Conservation (phyloP, 176 grass and related monocot genomes). For the Rhynchospora pubera region DNA sequence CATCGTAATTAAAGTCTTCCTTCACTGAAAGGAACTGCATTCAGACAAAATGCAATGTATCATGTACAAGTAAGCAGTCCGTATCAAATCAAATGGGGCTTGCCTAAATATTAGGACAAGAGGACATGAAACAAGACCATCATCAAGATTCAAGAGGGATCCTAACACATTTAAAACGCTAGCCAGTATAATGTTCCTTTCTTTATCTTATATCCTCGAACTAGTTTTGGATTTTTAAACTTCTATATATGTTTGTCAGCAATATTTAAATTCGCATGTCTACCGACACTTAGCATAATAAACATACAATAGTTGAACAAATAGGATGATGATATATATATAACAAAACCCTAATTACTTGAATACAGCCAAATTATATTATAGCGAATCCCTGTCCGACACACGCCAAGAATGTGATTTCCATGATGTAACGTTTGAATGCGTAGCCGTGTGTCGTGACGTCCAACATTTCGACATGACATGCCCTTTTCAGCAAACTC, state of each 20-base stretch:
- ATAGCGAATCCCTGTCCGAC: not conserved
- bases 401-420: not conserved
- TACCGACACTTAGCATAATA: not conserved
- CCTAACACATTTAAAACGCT: not conserved
- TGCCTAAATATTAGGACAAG: not conserved
- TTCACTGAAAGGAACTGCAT: not conserved
- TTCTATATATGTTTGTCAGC: not conserved
- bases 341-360: not conserved
- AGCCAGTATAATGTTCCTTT: not conserved
- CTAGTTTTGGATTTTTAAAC: not conserved
- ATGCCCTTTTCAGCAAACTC: not conserved
- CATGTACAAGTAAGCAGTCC: not conserved
- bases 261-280: not conserved
- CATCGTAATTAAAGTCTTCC: not conserved
- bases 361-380: not conserved
- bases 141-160: not conserved
- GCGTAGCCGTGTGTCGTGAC: not conserved
- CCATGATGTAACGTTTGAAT: not conserved
- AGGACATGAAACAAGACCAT: not conserved
- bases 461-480: not conserved
- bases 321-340: not conserved
- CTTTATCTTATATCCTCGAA: too few species aligned
- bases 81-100: not conserved
- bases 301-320: not conserved
- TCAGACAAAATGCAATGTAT: not conserved